Percentiles rank a stretch among this genome's conserved stretches.
phyloP scores from a whole-genome alignment of 2,329 filamentous ascomycete species.

The Ophiocordyceps polyrhachis-furcata region DNA sequence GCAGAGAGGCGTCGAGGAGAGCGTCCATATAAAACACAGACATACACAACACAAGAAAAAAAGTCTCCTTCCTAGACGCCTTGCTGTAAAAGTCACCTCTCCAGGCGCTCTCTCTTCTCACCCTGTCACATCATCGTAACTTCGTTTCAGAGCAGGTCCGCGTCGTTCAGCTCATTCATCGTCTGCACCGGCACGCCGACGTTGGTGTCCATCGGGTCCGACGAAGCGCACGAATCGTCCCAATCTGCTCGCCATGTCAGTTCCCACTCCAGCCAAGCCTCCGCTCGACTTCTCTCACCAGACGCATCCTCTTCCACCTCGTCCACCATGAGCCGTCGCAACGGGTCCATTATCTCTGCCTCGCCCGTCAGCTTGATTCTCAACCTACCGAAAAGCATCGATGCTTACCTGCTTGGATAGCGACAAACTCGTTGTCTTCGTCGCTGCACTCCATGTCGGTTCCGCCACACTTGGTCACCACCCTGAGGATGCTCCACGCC shows the following conservation, averaged over 20 bases:
- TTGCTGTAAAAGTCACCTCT: slow-evolving; percentile 1
- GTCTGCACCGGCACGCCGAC: slow-evolving; percentile 25
- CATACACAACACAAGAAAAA: neutral
- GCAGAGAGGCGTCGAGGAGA: neutral
- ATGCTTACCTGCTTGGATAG: slow-evolving; percentile 10
- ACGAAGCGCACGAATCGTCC: slow-evolving; percentile 35
- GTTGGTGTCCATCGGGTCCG: slow-evolving; percentile 33
- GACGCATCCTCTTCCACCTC: slow-evolving; percentile 40
- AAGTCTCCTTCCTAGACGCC: slow-evolving; percentile 1
- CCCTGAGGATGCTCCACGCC: slow-evolving; percentile 21
- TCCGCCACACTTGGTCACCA: slow-evolving; percentile 21
- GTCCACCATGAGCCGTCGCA: slow-evolving; percentile 36
- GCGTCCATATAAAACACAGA: neutral
- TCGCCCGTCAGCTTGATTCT: slow-evolving; percentile 1
- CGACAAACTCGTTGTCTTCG: slow-evolving; percentile 11
- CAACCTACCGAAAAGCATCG: neutral
- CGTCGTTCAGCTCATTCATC: slow-evolving; percentile 20
- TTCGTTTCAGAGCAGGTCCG: slow-evolving; percentile 8
- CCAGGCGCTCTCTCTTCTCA: neutral
- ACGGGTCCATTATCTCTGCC: slow-evolving; percentile 23
- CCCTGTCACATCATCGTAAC: neutral
- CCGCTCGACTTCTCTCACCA: slow-evolving; percentile 21
- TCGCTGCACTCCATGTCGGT: slow-evolving; percentile 12
- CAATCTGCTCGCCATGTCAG: slow-evolving; percentile 23
- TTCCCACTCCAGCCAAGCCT: neutral